Percentiles rank a stretch among this genome's conserved stretches.
These are phyloP conservation scores for Citrus unshiu DNA, from an alignment of 345 rosid species.

Conservation along the genomic window DNA sequence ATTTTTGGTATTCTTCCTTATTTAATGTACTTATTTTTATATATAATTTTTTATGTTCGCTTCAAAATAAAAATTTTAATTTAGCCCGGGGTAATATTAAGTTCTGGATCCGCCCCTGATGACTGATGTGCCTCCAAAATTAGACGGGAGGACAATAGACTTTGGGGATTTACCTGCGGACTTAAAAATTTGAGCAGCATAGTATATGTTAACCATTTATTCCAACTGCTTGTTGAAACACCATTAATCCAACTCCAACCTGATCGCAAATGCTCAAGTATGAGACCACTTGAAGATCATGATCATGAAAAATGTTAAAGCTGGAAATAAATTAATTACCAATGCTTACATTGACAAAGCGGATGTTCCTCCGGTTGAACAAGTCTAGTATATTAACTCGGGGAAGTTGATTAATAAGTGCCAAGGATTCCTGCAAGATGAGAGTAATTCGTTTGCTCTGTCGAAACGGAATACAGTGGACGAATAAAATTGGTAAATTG, in stretches of 20 bases:
- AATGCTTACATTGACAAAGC: slow-evolving; percentile 37
- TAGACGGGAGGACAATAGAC: no score
- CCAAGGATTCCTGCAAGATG: slow-evolving; percentile 34
- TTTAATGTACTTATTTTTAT: no score
- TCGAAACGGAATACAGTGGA: not conserved
- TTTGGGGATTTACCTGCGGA: slow-evolving; percentile 34
- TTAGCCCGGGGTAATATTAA: no score
- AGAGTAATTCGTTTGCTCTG: not conserved
- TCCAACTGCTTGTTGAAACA: slow-evolving; percentile 46
- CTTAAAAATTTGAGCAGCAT: slow-evolving; percentile 42
- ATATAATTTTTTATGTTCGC: no score
- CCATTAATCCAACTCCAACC: slow-evolving; percentile 55
- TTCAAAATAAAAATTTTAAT: no score
- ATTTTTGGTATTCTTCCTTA: no score
- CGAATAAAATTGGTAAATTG: not conserved
- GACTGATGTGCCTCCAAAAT: no score
- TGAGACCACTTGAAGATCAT: not conserved
- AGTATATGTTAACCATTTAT: slow-evolving; percentile 43
- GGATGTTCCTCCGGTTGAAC: slow-evolving; percentile 31
- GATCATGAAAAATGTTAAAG: not conserved
- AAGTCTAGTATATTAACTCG: slow-evolving; percentile 28
- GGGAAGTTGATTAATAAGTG: slow-evolving; percentile 33
- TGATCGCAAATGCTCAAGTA: not conserved
- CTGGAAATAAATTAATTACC: not conserved
- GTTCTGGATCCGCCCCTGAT: no score